Base-by-base conservation (phyloP, 371 early-diverging fungal genomes). In the Mortierella sp. region DNA sequence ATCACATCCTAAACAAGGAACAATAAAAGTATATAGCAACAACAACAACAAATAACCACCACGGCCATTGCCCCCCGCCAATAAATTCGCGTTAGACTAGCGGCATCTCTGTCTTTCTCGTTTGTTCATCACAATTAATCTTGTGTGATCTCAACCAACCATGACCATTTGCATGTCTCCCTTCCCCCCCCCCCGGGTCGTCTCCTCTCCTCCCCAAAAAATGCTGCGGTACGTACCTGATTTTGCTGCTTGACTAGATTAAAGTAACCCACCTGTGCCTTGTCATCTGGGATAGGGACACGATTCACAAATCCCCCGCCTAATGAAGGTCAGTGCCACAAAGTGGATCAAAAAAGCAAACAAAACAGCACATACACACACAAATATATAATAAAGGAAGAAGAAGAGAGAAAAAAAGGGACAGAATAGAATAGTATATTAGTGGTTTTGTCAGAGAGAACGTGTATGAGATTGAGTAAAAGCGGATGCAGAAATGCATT, bases 261-360 rank as follows among this genome's bases (percentile, higher is more conserved):
- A 47, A 81, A 81, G 57, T 82, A 76, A 12, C 81, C 77, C 16
- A 70, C 66, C 21, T 53, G 53, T 4, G 81, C 70, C 66, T 81
- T 82, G 61, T 81, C 82, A 18, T 82, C 82, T n/a, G 82, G 82
- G 43, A 82, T 82, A 4, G 73, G 19, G 12, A 72, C 69, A 23
- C 74, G 66, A 25, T 82, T 68, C 65, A 81, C 26, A 53, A 75
- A 82, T 29, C 81, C 81, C 19, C 82, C 82, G 48, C 82, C 82
- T 82, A 30, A 15, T 28, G 12, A n/a, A n/a, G 29, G 30, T 19
- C 45, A 51, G 57, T 25, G 59, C 19, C 16, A 37, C 37, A 37
- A n/a, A n/a, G n/a, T 37, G 37, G 37, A 9, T 37, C 3, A 37
- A 9, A 5, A 37, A 37, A 3, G 9, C 9, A 37, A 57, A 5